phyloP scores from a whole-genome alignment of 2,329 filamentous ascomycete genomes.

The Nemania sp. region DNA sequence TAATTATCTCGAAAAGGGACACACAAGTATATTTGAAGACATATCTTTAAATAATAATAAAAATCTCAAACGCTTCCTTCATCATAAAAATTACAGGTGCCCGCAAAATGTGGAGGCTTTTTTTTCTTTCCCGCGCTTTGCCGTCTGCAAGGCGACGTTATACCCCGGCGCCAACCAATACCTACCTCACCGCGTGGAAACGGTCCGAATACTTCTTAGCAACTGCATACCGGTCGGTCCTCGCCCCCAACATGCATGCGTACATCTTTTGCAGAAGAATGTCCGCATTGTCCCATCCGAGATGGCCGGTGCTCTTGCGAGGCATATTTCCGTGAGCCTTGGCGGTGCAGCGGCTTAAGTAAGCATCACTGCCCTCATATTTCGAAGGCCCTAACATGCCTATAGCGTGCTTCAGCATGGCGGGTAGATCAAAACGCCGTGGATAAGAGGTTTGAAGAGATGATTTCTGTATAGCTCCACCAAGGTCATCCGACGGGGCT shows the following conservation, averaged over 20 bases:
- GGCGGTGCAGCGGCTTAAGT: not conserved
- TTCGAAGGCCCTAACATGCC: no score
- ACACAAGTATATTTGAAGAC: no score
- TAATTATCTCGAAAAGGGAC: no score
- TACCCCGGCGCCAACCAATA: not conserved
- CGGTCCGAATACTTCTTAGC: conserved; percentile 4
- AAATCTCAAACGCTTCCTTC: no score
- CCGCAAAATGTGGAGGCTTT: not conserved
- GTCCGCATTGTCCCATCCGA: not conserved
- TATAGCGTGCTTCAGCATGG: no score
- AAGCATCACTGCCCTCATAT: not conserved
- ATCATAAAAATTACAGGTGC: no score
- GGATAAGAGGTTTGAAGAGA: not conserved
- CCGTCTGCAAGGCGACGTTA: not conserved
- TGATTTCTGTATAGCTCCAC: not conserved
- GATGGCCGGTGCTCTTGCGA: not conserved
- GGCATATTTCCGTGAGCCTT: not conserved
- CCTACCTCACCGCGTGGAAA: not conserved
- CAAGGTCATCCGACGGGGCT: not conserved
- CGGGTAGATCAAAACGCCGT: no score
- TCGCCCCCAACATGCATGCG: conserved; percentile 3
- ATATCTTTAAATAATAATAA: no score
- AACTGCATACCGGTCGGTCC: not conserved
- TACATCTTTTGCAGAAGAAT: conserved; percentile 2
- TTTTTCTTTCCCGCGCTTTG: not conserved